Base-by-base conservation (phyloP, 257 asterid species). In the Nicotiana benthamiana region DNA sequence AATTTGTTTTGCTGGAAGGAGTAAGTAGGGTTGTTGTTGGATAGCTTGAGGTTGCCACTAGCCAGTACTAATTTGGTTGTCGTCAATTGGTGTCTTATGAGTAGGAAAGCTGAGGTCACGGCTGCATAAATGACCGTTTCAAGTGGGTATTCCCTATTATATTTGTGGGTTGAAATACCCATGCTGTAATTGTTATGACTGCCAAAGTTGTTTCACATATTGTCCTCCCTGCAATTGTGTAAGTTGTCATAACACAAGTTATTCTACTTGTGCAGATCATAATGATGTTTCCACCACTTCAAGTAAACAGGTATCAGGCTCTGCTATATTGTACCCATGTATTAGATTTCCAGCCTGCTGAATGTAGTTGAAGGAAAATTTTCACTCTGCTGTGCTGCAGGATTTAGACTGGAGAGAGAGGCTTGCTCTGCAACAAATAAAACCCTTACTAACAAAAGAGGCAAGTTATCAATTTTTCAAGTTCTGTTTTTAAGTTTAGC, bases 401-500 rank as follows among this genome's bases (percentile, higher is more conserved):
- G 90, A 85, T 85, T 84, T 88, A 40, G 87, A 83, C 83, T 94
- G 97, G 97, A 87, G 93, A 86, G 91, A 89, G 92, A 86, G 85
- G 89, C 86, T 90, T 70, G 97, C 94, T 34, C 54, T 87, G 80
- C 90, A 84, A 75, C 88, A 89, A 86, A 92, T 94, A 51, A 92
- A 87, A 80, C 83, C 97, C 60, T 52, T 94, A 62, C 87, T 92
- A 68, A 87, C 92, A 24, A 89, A 86, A 82, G 97, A 92, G 89
- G 97, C 84, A 85, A 78, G 90, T 78, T 77, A 53, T 65, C 48
- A 77, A 59, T 83, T 26, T 34, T 63, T 72, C 62, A 61, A 75
- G 61, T 30, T 5, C 59, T 40, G 36, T 67, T 77, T 40, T 27
- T 75, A 61, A 57, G 46, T 22, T 72, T 52, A 68, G 22, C 74